Base-by-base conservation (phyloP, 2,329 filamentous ascomycete species). In the Fusarium scirpi region DNA sequence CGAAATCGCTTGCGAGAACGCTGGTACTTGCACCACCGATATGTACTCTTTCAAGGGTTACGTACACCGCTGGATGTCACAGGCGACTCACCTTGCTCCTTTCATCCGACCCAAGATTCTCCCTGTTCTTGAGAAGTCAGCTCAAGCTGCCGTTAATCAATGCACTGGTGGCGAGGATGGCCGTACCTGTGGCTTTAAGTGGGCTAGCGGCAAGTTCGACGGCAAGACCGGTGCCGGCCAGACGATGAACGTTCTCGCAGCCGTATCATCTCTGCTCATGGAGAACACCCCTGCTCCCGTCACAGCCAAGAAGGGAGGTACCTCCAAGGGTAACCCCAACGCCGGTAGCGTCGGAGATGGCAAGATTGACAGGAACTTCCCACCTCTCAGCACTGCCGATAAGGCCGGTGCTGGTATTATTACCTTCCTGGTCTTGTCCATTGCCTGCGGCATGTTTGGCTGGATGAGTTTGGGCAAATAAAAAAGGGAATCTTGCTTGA, bases 21-120 rank as follows among this genome's bases (percentile, higher is more conserved):
- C 81, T 8, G 74, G 73, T 34, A 86, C 81, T 6, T 92, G 91
- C 80, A 87, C 87, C 69, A 85, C 84, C 45, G 91, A 92, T 70
- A 89, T 91, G 79, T 80, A 85, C 61, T 85, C 86, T 8, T 91
- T 90, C 83, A 90, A 91, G 73, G 89, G 87, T 16, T 85, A 89
- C 52, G 78, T 91, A 24, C 82, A 86, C 38, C 83, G 85, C 24
- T 89, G 87, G 85, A 83, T 90, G 70, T 84, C 85, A 10, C 80
- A 83, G 45, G 82, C 85, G 4, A 83, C 84, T 5, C 81, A 87
- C 63, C 71, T 90, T 30, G 87, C 87, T 2, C 88, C 89, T 1
- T 86, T 83, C 48, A 87, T 85, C 2, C 78, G 80, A 27, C 77
- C 82, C 4, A 77, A 76, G n/a, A 85, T 91, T 57, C 80, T 84